These are phyloP conservation scores for Starmera stellimalicola DNA, from an alignment of 1,139 yeast species.

Conservation along the genomic window DNA sequence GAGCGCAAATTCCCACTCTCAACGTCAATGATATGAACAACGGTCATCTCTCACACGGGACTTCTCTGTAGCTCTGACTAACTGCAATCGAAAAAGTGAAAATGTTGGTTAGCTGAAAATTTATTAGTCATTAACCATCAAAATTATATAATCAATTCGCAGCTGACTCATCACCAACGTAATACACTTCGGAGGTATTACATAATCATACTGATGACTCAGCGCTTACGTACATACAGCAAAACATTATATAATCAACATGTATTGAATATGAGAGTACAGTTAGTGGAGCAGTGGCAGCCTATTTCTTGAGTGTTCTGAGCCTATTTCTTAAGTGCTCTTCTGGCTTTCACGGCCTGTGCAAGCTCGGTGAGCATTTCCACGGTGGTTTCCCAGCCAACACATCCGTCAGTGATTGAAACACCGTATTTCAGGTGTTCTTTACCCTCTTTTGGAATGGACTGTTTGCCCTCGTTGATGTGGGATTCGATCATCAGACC, in stretches of 20 bases:
- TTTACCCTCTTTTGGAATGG: slow-evolving; percentile 69
- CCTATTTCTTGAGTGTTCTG: no score
- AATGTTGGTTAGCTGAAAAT: no score
- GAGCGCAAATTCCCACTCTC: slow-evolving; percentile 93
- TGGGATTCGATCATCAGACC: slow-evolving; percentile 97
- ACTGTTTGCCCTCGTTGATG: slow-evolving; percentile 87
- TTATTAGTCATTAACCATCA: no score
- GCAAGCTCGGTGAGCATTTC: slow-evolving; percentile 71
- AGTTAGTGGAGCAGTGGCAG: no score
- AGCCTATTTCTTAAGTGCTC: slow-evolving; percentile 27
- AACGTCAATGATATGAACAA: slow-evolving; percentile 81
- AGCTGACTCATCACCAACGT: neutral
- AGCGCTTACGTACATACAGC: neutral
- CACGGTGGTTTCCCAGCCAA: slow-evolving; percentile 84
- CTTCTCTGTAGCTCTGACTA: neutral
- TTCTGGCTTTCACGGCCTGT: slow-evolving; percentile 73
- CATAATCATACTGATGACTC: neutral
- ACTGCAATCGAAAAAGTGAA: no score
- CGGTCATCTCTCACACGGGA: slow-evolving; percentile 10
- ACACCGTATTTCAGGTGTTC: slow-evolving; percentile 84
- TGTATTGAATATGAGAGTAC: no score
- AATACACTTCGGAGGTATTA: no score
- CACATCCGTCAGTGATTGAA: slow-evolving; percentile 94
- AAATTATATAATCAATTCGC: neutral
- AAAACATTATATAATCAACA: neutral